These are phyloP conservation scores for Eucalyptus pauciflora DNA, from an alignment of 345 rosid species.

Conservation along the genomic window DNA sequence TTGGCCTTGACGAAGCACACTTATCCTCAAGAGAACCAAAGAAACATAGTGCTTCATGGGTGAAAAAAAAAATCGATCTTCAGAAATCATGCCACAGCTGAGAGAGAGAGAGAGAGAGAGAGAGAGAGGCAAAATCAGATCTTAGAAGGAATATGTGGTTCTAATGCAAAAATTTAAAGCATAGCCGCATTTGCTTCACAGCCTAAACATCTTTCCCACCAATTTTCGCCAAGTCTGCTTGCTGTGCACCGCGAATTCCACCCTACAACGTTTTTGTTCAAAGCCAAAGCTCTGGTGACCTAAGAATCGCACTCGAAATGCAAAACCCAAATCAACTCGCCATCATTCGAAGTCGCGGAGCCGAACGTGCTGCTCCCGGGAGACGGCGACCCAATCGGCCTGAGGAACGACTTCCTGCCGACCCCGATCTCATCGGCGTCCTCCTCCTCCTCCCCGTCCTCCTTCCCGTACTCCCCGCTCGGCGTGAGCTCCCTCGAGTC, in stretches of 20 bases:
- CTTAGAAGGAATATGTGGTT: background rate
- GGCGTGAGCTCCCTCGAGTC: slow-evolving; percentile 26
- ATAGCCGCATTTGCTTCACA: background rate
- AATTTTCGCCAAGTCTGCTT: background rate
- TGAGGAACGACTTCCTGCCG: slow-evolving; percentile 37
- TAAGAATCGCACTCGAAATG: no score
- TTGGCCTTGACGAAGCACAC: background rate
- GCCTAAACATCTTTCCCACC: background rate
- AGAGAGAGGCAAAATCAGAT: background rate
- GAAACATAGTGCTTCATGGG: background rate
- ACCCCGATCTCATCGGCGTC: slow-evolving; percentile 11
- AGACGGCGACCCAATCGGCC: slow-evolving; percentile 61
- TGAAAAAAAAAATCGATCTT: background rate
- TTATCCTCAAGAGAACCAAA: background rate
- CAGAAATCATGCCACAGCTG: background rate
- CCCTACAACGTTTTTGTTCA: background rate
- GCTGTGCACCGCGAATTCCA: background rate
- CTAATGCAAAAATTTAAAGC: background rate
- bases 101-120: no score
- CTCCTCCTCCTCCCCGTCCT: slow-evolving; percentile 13
- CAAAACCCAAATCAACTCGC: slow-evolving; percentile 11
- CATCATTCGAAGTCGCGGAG: slow-evolving; percentile 72
- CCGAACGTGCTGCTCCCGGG: slow-evolving; percentile 64
- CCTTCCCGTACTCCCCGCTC: slow-evolving; percentile 2
- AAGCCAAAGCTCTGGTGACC: background rate